A percentile compares a stretch with the other conserved stretches of the same genome.
phyloP scores from a whole-genome alignment of 2,329 filamentous ascomycete species.

The Elsinoe batatas region DNA sequence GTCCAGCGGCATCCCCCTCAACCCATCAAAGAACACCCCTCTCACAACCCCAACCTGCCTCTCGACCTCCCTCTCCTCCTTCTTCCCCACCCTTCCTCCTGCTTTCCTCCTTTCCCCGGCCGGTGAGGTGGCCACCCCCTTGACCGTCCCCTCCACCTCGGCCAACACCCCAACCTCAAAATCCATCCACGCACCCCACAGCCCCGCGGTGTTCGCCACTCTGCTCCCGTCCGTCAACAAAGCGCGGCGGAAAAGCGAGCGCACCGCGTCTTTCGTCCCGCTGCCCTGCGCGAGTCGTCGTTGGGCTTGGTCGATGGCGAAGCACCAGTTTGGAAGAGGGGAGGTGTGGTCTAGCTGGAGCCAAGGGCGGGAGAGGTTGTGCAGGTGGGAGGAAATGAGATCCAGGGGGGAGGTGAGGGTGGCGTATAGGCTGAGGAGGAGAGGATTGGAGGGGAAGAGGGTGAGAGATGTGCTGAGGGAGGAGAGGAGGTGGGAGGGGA shows the following conservation, averaged over 20 bases:
- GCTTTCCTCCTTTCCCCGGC: neutral
- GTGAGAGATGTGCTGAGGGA: conserved; percentile 51
- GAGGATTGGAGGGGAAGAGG: conserved; percentile 63
- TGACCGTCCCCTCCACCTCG: neutral
- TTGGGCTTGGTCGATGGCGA: conserved; percentile 48
- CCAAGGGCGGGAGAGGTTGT: conserved; percentile 47
- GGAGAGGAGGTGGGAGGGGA: conserved; percentile 54
- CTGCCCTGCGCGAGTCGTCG: conserved; percentile 29
- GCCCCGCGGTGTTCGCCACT: conserved; percentile 23
- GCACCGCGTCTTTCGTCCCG: conserved; percentile 25
- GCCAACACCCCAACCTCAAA: conserved; percentile 18
- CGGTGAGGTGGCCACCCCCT: neutral
- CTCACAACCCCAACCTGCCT: conserved; percentile 12
- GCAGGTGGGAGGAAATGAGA: conserved; percentile 68
- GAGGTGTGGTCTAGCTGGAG: conserved; percentile 24
- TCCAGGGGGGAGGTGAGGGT: conserved; percentile 55
- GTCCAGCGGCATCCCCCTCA: conserved; percentile 52
- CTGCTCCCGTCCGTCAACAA: conserved; percentile 25
- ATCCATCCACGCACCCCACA: conserved; percentile 24
- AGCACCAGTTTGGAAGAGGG: conserved; percentile 42
- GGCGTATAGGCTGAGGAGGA: conserved; percentile 63
- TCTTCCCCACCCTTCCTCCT: neutral
- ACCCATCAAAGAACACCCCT: conserved; percentile 23
- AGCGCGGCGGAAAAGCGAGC: conserved; percentile 40
- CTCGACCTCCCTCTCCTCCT: neutral